Evolutionary conservation across 768 basidiomycete genomes (phyloP).

Genomic region (Lentinula lateritia): DNA sequence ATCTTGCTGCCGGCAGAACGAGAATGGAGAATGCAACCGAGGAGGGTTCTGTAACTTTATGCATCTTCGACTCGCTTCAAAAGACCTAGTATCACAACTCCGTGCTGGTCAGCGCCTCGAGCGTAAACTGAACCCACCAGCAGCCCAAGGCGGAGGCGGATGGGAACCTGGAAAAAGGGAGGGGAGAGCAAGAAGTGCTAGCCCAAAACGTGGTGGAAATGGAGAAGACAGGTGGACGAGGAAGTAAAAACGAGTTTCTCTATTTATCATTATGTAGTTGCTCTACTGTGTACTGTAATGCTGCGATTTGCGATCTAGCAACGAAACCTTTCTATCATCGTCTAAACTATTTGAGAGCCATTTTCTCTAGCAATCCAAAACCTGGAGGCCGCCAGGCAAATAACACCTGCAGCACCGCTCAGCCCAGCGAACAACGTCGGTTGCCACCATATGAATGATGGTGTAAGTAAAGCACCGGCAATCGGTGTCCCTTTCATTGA

Average conservation of each 20-base stretch:
- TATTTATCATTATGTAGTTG: background rate
- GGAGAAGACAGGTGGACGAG: conserved; percentile 80
- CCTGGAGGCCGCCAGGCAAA: background rate
- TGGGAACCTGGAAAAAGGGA: conserved; percentile 78
- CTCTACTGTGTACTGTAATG: background rate
- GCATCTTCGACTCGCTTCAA: conserved; percentile 87
- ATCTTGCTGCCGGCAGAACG: conserved; percentile 98
- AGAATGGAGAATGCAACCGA: conserved; percentile 96
- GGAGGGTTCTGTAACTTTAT: conserved; percentile 99
- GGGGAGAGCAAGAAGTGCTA: conserved; percentile 50
- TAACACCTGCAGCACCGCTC: background rate
- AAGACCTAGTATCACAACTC: conserved; percentile 74
- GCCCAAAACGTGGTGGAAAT: conserved; percentile 58
- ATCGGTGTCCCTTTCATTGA: conserved; percentile 3
- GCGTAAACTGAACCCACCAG: conserved; percentile 63
- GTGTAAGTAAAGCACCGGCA: conserved; percentile 5
- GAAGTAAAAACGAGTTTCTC: conserved; percentile 28
- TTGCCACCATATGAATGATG: background rate
- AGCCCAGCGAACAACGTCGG: conserved; percentile 3
- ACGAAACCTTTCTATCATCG: too few relatives aligned
- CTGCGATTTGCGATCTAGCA: too few relatives aligned
- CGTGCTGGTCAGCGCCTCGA: conserved; percentile 82
- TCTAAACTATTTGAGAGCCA: background rate
- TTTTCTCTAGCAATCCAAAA: conserved; percentile 4
- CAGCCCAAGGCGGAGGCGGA: conserved; percentile 63